Evolutionary conservation across 495 filamentous ascomycete genomes (phyloP).

Genomic region (Aspergillus cavernicola): DNA sequence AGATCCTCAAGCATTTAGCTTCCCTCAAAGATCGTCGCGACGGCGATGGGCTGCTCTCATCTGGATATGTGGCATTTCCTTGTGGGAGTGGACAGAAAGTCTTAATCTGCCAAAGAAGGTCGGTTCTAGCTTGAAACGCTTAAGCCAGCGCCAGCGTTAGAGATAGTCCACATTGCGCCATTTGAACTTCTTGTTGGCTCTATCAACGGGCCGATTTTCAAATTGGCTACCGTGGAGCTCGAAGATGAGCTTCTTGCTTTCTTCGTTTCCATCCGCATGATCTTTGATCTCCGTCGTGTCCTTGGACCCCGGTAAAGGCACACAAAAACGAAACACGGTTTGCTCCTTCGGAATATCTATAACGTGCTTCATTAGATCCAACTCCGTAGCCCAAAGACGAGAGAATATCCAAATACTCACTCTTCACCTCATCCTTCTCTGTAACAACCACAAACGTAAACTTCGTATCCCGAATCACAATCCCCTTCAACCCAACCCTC

Average conservation of each 20-base stretch:
- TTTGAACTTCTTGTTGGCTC: constrained; percentile 90
- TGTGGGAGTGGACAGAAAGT: too few species aligned
- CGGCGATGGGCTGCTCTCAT: too few species aligned
- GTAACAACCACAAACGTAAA: constrained; percentile 84
- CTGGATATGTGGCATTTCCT: too few species aligned
- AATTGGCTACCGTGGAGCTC: constrained; percentile 89
- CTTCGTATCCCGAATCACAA: constrained; percentile 84
- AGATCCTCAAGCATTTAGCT: too few species aligned
- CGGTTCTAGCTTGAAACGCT: too few species aligned
- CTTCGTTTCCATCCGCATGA: neutral
- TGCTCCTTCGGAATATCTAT: constrained; percentile 81
- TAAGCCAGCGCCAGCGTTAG: too few species aligned
- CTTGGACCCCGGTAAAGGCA: constrained; percentile 46
- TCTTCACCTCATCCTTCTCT: constrained; percentile 54
- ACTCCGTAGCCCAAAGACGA: neutral
- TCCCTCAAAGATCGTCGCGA: too few species aligned
- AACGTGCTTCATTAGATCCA: neutral
- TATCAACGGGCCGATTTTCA: constrained; percentile 73
- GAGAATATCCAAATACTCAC: constrained; percentile 36
- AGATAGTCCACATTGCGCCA: constrained; percentile 64
- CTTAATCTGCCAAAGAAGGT: too few species aligned
- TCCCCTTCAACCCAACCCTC: constrained; percentile 77
- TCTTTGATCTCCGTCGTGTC: constrained; percentile 12
- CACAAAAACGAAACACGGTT: constrained; percentile 74
- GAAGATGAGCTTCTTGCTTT: constrained; percentile 57